Conservation (phyloP, 2,329 filamentous ascomycete genomes). For the Trichoderma hamatum region DNA sequence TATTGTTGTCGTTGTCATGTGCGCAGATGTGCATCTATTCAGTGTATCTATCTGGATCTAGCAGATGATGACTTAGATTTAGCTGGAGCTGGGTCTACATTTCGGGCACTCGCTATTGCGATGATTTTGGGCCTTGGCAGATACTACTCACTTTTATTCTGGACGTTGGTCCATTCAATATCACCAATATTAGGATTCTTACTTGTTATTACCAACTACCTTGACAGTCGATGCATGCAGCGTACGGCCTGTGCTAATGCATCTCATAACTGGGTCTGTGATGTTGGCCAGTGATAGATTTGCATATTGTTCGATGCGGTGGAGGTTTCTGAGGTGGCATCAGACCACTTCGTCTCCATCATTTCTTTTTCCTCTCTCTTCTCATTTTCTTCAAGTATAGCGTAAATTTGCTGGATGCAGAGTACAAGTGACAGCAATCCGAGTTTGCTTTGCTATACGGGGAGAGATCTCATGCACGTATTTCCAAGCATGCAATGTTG, state of each 20-base stretch:
- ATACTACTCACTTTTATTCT: not conserved
- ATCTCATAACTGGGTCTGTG: not conserved
- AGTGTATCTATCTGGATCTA: slow-evolving; percentile 21
- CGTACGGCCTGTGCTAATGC: not conserved
- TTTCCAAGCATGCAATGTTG: not conserved
- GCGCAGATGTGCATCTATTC: not conserved
- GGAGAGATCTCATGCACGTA: not conserved
- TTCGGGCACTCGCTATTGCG: not conserved
- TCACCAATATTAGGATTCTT: not conserved
- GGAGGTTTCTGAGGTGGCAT: slow-evolving; percentile 13
- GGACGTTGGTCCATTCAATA: slow-evolving; percentile 5
- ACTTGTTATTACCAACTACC: not conserved
- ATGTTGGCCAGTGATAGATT: not conserved
- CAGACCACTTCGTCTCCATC: not conserved
- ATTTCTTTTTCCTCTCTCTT: not conserved
- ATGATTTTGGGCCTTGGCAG: not conserved
- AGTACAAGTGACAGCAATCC: too few species aligned
- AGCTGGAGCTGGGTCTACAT: slow-evolving; percentile 3
- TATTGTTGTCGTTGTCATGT: not conserved
- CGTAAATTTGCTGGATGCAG: not conserved
- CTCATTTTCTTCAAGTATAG: not conserved
- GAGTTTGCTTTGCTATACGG: not conserved
- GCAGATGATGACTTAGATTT: slow-evolving; percentile 14
- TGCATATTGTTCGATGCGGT: not conserved
- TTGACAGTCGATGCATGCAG: not conserved